phyloP scores from a whole-genome alignment of 768 basidiomycete genomes.

The Auriscalpium vulgare region DNA sequence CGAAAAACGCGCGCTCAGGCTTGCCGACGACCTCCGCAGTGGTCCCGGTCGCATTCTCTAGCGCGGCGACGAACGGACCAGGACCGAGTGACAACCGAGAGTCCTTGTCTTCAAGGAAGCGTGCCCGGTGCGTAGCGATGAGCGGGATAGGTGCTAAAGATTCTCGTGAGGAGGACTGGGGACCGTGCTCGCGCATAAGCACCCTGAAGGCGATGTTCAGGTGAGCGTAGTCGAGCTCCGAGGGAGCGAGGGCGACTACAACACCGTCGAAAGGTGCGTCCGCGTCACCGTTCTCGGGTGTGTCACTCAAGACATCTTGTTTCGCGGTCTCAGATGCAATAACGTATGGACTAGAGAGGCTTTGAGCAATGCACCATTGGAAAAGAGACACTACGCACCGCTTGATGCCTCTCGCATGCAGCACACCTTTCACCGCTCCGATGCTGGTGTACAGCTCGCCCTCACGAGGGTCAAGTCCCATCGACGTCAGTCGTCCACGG shows the following conservation, averaged over 20 bases:
- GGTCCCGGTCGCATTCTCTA: conserved; percentile 45
- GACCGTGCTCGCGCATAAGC: conserved; percentile 28
- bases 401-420: conserved; percentile 33
- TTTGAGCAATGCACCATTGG: conserved; percentile 15
- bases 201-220: conserved; percentile 65
- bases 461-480: conserved; percentile 40
- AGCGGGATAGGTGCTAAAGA: conserved; percentile 24
- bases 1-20: conserved; percentile 51
- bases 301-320: conserved; percentile 17
- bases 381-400: conserved; percentile 24
- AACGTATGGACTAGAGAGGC: conserved; percentile 40
- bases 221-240: conserved; percentile 39
- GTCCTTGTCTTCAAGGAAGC: conserved; percentile 38
- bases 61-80: conserved; percentile 59
- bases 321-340: conserved; percentile 25
- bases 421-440: conserved; percentile 42
- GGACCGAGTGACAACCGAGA: conserved; percentile 55
- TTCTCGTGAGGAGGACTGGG: conserved; percentile 1
- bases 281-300: conserved; percentile 2
- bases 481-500: conserved; percentile 31
- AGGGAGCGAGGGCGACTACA: conserved; percentile 54
- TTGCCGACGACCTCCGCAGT: conserved; percentile 56
- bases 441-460: conserved; percentile 58
- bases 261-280: conserved; percentile 43
- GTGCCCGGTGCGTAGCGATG: conserved; percentile 54